These are phyloP conservation scores for Trametes sp. DNA, from an alignment of 1,284 basidiomycete genomes.

Conservation along the genomic window DNA sequence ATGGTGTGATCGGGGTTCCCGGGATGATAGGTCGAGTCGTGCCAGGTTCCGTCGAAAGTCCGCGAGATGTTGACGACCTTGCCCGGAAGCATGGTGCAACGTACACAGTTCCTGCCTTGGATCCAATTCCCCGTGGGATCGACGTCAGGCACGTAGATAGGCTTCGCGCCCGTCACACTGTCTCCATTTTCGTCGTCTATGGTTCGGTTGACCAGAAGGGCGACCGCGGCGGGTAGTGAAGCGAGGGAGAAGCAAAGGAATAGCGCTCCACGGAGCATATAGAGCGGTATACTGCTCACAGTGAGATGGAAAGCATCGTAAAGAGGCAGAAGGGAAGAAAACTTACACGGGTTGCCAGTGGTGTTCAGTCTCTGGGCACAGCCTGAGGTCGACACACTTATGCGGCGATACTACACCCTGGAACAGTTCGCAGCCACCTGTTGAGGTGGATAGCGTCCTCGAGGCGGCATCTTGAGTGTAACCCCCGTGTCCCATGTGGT, in stretches of 20 bases:
- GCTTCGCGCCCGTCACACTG: constrained; percentile 7
- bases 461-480: too few relatives aligned
- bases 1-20: constrained; percentile 7
- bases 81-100: constrained; percentile 7
- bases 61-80: neutral
- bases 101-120: constrained; percentile 13
- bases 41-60: constrained; percentile 25
- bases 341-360: too few relatives aligned
- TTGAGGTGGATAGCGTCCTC: too few relatives aligned
- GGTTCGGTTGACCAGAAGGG: neutral
- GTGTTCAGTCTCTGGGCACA: too few relatives aligned
- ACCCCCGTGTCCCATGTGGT: too few relatives aligned
- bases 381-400: too few relatives aligned
- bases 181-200: constrained; percentile 21
- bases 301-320: too few relatives aligned
- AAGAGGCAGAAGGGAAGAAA: too few relatives aligned
- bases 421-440: too few relatives aligned
- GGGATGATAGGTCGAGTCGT: constrained; percentile 19
- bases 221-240: neutral
- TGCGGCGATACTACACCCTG: too few relatives aligned
- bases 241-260: neutral
- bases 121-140: constrained; percentile 5
- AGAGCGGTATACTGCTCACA: too few relatives aligned
- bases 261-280: too few relatives aligned
- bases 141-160: constrained; percentile 6